Evolutionary conservation across 805 yeast genomes (phyloP).

Genomic region (Ogataea populi-albae): DNA sequence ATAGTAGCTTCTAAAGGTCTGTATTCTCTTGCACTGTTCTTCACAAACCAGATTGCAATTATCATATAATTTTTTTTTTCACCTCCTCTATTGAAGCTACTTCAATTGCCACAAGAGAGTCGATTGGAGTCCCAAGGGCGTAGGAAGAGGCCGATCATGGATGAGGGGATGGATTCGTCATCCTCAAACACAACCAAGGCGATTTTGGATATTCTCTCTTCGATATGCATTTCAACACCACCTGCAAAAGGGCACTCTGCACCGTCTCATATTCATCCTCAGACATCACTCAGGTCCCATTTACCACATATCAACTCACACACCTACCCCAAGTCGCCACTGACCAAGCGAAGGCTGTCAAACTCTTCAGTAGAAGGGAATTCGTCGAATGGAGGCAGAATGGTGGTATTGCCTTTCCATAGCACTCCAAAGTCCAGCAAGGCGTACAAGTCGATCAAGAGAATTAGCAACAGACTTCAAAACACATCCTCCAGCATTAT

Average conservation of each 20-base stretch:
- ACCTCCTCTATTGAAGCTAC: too few species aligned
- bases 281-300: slow-evolving; percentile 15
- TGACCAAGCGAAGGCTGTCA: slow-evolving; percentile 22
- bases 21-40: too few species aligned
- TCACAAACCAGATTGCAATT: too few species aligned
- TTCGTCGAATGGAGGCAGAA: background rate
- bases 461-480: slow-evolving; percentile 1
- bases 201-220: slow-evolving; percentile 20
- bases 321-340: slow-evolving; percentile 15
- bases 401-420: slow-evolving; percentile 6
- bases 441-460: slow-evolving; percentile 1
- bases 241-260: background rate
- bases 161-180: background rate
- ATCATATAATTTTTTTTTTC: too few species aligned
- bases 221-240: slow-evolving; percentile 14
- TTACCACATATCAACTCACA: slow-evolving; percentile 15
- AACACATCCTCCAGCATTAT: slow-evolving; percentile 1
- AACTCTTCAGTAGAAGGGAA: slow-evolving; percentile 16
- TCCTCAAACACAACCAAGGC: slow-evolving; percentile 15
- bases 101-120: too few species aligned
- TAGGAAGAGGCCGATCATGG: slow-evolving; percentile 2
- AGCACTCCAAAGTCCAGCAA: slow-evolving; percentile 3
- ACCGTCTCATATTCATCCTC: slow-evolving; percentile 7
- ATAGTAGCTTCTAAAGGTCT: too few species aligned
- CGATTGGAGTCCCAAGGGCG: too few species aligned